Evolutionary conservation across 2,329 filamentous ascomycete genomes (phyloP).

Genomic region (Claviceps capensis): DNA sequence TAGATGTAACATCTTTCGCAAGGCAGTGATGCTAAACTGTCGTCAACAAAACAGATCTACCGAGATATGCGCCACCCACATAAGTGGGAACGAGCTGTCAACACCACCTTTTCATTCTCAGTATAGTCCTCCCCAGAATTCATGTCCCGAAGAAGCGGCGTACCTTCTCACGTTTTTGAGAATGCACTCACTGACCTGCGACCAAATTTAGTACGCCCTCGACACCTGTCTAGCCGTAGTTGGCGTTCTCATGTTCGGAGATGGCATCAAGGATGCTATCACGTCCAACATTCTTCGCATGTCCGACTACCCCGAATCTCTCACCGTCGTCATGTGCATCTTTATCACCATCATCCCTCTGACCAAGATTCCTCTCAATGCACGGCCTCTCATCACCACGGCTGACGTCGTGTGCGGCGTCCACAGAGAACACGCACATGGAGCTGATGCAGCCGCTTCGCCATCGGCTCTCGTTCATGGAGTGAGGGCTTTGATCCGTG

Average conservation of each 20-base stretch:
- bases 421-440: slow-evolving; percentile 29
- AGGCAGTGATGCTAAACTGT: background rate
- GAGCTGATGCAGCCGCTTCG: slow-evolving; percentile 25
- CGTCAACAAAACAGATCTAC: slow-evolving; percentile 32
- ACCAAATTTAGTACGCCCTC: slow-evolving; percentile 49
- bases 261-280: slow-evolving; percentile 74
- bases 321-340: slow-evolving; percentile 69
- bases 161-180: too few relatives aligned
- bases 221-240: slow-evolving; percentile 72
- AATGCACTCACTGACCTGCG: background rate
- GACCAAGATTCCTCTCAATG: slow-evolving; percentile 87
- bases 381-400: slow-evolving; percentile 76
- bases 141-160: background rate
- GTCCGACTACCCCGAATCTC: slow-evolving; percentile 54
- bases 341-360: slow-evolving; percentile 88
- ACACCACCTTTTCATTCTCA: slow-evolving; percentile 74
- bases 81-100: slow-evolving; percentile 63
- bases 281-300: slow-evolving; percentile 77
- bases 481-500: slow-evolving; percentile 47
- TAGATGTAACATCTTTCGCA: too few relatives aligned
- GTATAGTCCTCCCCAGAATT: slow-evolving; percentile 24
- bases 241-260: slow-evolving; percentile 89
- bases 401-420: slow-evolving; percentile 70
- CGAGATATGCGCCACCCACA: slow-evolving; percentile 59
- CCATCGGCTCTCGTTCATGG: slow-evolving; percentile 26